phyloP scores from a whole-genome alignment of 2,329 filamentous ascomycete species.

The Colletotrichum camelliae region DNA sequence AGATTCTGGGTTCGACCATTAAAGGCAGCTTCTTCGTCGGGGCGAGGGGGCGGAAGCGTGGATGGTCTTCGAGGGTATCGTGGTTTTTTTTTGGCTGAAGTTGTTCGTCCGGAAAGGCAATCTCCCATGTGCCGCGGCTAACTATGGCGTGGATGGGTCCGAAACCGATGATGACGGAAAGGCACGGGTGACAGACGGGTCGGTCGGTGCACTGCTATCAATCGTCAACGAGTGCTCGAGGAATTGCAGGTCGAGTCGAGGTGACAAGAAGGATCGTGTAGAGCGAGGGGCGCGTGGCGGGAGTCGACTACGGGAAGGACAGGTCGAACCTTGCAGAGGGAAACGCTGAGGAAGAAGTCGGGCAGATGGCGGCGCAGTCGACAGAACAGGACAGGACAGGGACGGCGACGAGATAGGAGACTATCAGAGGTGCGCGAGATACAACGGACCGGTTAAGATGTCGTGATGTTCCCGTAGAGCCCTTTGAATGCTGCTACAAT shows the following conservation, averaged over 20 bases:
- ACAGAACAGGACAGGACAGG: neutral
- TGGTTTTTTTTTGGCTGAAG: neutral
- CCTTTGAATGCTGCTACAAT: neutral
- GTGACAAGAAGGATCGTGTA: neutral
- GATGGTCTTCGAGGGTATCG: slow-evolving; percentile 8
- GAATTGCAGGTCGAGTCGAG: neutral
- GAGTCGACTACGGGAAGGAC: neutral
- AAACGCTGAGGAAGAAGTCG: neutral
- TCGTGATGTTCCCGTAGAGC: neutral
- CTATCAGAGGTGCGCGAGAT: neutral
- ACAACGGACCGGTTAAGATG: neutral
- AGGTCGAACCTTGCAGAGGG: neutral
- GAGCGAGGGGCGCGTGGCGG: neutral
- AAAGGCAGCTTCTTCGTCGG: neutral
- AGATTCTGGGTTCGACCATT: neutral
- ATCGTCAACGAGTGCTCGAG: neutral
- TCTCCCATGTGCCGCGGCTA: slow-evolving; percentile 9
- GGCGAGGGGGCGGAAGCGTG: neutral
- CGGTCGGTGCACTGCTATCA: neutral
- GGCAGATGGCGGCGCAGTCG: neutral
- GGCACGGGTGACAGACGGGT: neutral
- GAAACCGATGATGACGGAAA: neutral
- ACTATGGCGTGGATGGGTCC: neutral
- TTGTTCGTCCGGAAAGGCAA: neutral
- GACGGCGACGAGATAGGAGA: neutral